Percentiles rank a stretch among this genome's conserved stretches.
phyloP scores from a whole-genome alignment of 768 basidiomycete species.

The Lentinula detonsa region DNA sequence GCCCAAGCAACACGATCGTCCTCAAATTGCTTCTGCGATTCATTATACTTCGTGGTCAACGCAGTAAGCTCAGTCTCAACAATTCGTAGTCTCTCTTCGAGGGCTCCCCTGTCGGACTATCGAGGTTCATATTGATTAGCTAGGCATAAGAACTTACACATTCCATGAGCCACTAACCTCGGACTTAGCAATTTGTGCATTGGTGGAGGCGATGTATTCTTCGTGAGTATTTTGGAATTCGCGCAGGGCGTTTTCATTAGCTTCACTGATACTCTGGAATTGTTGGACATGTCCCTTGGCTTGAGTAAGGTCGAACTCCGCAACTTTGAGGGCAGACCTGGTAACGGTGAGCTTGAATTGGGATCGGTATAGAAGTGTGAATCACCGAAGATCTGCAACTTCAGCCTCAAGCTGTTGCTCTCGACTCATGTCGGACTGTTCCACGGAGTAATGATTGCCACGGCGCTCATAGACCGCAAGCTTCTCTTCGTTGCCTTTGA shows the following conservation, averaged over 20 bases:
- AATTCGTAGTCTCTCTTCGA: slow-evolving; percentile 55
- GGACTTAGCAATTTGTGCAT: slow-evolving; percentile 58
- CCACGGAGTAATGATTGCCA: slow-evolving; percentile 17
- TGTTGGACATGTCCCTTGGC: slow-evolving; percentile 74
- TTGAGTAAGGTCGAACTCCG: slow-evolving; percentile 69
- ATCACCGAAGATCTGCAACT: slow-evolving; percentile 78
- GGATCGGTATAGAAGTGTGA: not conserved
- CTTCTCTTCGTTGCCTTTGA: slow-evolving; percentile 79
- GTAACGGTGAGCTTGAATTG: not conserved
- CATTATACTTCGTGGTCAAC: slow-evolving; percentile 41
- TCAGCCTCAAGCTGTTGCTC: slow-evolving; percentile 82
- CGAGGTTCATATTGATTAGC: not conserved
- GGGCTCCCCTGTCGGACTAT: slow-evolving; percentile 58
- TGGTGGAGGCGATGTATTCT: slow-evolving; percentile 70
- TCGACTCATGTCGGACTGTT: slow-evolving; percentile 31
- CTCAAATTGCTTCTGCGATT: slow-evolving; percentile 63
- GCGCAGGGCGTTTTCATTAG: slow-evolving; percentile 71
- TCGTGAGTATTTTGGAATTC: slow-evolving; percentile 70
- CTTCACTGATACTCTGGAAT: slow-evolving; percentile 81
- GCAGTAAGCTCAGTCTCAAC: slow-evolving; percentile 50
- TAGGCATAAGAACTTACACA: not conserved
- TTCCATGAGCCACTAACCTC: slow-evolving; percentile 41
- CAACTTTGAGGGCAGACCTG: slow-evolving; percentile 71
- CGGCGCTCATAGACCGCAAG: slow-evolving; percentile 82
- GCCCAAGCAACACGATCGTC: slow-evolving; percentile 64